phyloP scores from a whole-genome alignment of 176 grass and related monocot genomes.

The Hsuehochloa calcarea region DNA sequence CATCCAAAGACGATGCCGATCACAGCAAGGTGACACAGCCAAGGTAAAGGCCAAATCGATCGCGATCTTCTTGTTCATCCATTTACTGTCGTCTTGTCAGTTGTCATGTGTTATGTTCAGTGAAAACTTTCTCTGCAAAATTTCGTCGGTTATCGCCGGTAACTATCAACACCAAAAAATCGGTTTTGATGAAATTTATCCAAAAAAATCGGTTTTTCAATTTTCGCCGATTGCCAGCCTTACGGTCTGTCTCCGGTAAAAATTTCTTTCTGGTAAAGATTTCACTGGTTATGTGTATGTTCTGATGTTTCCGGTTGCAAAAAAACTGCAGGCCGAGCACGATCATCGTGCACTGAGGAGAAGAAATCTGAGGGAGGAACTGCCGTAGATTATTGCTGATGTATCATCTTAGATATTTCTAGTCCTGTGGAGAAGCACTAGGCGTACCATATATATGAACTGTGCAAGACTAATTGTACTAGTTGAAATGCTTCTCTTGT shows the following conservation, averaged over 20 bases:
- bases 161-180: too few relatives aligned
- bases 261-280: too few relatives aligned
- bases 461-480: background rate
- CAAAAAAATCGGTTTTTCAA: too few relatives aligned
- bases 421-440: background rate
- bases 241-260: too few relatives aligned
- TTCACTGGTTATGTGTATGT: background rate
- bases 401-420: background rate
- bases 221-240: too few relatives aligned
- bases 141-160: too few relatives aligned
- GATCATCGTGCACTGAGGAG: background rate
- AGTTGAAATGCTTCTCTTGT: background rate
- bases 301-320: background rate
- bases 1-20: background rate
- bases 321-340: background rate
- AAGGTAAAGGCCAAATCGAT: background rate
- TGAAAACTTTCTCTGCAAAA: too few relatives aligned
- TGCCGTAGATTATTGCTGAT: background rate
- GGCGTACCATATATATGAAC: background rate
- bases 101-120: background rate
- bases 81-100: too few relatives aligned
- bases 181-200: too few relatives aligned
- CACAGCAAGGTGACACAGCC: constrained; percentile 33
- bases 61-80: too few relatives aligned
- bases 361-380: background rate